phyloP scores from a whole-genome alignment of 257 asterid genomes.

The Haberlea rhodopensis region DNA sequence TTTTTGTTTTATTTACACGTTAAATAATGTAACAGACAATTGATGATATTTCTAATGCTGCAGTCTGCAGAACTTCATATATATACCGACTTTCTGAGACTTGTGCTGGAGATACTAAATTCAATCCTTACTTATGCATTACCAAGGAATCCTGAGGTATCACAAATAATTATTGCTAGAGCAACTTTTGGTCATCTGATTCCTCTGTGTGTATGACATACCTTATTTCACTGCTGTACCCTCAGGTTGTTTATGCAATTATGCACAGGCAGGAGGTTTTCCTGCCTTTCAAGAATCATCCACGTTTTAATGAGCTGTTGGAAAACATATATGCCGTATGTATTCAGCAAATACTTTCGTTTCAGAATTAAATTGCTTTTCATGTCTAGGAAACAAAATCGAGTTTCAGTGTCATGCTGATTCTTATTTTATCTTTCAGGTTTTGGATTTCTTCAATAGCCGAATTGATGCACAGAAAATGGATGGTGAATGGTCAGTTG shows the following conservation, averaged over 20 bases:
- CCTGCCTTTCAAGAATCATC: slow-evolving; percentile 90
- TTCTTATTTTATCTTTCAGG: slow-evolving; percentile 36
- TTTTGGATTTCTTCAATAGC: slow-evolving; percentile 82
- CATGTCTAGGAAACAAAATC: slow-evolving; percentile 8
- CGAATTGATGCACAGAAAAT: slow-evolving; percentile 71
- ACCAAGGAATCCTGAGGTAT: slow-evolving; percentile 94
- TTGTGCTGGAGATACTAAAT: slow-evolving; percentile 83
- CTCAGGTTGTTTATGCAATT: slow-evolving; percentile 87
- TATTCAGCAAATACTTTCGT: slow-evolving; percentile 20
- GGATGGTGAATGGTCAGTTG: slow-evolving; percentile 94
- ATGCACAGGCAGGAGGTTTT: slow-evolving; percentile 96
- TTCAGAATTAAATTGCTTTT: slow-evolving; percentile 16
- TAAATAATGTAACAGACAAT: background rate
- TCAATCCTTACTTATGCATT: slow-evolving; percentile 74
- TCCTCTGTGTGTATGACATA: background rate
- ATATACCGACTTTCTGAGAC: slow-evolving; percentile 69
- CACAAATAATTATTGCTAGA: slow-evolving; percentile 16
- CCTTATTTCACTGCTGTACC: slow-evolving; percentile 18
- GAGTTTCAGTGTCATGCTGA: background rate
- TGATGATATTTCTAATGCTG: slow-evolving; percentile 16
- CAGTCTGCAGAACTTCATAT: slow-evolving; percentile 54
- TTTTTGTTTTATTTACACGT: background rate
- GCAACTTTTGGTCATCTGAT: slow-evolving; percentile 13
- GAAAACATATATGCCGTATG: slow-evolving; percentile 81
- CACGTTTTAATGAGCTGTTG: slow-evolving; percentile 83